These are phyloP conservation scores for Penicillium nucicola DNA, from an alignment of 495 filamentous ascomycete species.

Conservation along the genomic window DNA sequence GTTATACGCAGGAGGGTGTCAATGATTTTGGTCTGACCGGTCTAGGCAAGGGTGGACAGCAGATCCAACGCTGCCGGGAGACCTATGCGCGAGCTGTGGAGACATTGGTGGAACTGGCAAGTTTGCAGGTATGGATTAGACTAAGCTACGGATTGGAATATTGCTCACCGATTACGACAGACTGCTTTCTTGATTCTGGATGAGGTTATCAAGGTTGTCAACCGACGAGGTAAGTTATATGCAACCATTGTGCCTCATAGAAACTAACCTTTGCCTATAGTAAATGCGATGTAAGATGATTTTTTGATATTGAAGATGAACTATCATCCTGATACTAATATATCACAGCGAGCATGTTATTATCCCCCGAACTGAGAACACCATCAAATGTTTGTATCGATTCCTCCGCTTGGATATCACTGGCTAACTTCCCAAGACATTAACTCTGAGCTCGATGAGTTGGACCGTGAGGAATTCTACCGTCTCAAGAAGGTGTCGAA, in stretches of 20 bases:
- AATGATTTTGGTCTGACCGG: slow-evolving; percentile 97
- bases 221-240: slow-evolving; percentile 70
- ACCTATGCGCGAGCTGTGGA: slow-evolving; percentile 97
- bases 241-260: background rate
- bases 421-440: slow-evolving; percentile 61
- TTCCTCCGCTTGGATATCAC: background rate
- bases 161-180: slow-evolving; percentile 32
- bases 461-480: slow-evolving; percentile 98
- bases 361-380: slow-evolving; percentile 96
- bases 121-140: slow-evolving; percentile 63
- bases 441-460: slow-evolving; percentile 96
- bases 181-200: slow-evolving; percentile 98
- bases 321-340: slow-evolving; percentile 9
- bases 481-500: slow-evolving; percentile 95
- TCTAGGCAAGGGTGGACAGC: slow-evolving; percentile 94
- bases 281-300: slow-evolving; percentile 92
- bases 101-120: slow-evolving; percentile 93
- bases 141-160: background rate
- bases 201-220: slow-evolving; percentile 99
- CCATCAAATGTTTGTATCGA: slow-evolving; percentile 77
- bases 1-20: slow-evolving; percentile 72
- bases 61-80: slow-evolving; percentile 91
- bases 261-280: slow-evolving; percentile 42
- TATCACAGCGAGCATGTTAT: slow-evolving; percentile 79
- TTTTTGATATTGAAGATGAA: background rate